A percentile compares a stretch with the other conserved stretches of the same genome.
Evolutionary conservation across 495 filamentous ascomycete species (phyloP).

Genomic region (Tuber borchii): DNA sequence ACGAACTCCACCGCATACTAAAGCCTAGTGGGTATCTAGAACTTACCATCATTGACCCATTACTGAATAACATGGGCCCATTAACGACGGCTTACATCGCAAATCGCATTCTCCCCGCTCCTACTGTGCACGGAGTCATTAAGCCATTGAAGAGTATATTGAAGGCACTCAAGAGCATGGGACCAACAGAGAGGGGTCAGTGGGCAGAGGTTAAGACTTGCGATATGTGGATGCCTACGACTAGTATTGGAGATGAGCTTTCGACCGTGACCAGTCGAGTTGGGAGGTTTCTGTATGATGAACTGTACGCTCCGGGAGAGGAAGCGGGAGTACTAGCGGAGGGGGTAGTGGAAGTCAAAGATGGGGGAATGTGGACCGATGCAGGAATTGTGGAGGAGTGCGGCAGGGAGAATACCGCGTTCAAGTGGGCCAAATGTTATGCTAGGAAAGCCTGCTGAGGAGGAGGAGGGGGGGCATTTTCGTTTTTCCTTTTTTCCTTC

Average conservation of each 20-base stretch:
- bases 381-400: conserved; percentile 35
- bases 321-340: not conserved
- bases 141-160: conserved; percentile 33
- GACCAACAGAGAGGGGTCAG: not conserved
- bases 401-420: conserved; percentile 36
- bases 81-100: conserved; percentile 27
- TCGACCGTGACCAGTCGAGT: conserved; percentile 39
- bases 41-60: conserved; percentile 32
- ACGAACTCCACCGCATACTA: conserved; percentile 33
- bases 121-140: conserved; percentile 17
- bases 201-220: conserved; percentile 39
- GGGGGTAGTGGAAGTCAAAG: conserved; percentile 6
- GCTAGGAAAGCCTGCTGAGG: conserved; percentile 29
- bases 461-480: not conserved
- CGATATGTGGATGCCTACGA: conserved; percentile 42
- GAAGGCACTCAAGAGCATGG: conserved; percentile 17
- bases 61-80: conserved; percentile 41
- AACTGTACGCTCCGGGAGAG: conserved; percentile 25
- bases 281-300: conserved; percentile 38
- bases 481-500: not conserved
- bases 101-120: conserved; percentile 17
- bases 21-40: conserved; percentile 41
- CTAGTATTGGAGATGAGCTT: conserved; percentile 38
- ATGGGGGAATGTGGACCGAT: conserved; percentile 35
- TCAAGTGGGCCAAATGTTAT: conserved; percentile 40